Conservation (phyloP, 1,139 yeast species). For the Schwanniomyces etchellsii region DNA sequence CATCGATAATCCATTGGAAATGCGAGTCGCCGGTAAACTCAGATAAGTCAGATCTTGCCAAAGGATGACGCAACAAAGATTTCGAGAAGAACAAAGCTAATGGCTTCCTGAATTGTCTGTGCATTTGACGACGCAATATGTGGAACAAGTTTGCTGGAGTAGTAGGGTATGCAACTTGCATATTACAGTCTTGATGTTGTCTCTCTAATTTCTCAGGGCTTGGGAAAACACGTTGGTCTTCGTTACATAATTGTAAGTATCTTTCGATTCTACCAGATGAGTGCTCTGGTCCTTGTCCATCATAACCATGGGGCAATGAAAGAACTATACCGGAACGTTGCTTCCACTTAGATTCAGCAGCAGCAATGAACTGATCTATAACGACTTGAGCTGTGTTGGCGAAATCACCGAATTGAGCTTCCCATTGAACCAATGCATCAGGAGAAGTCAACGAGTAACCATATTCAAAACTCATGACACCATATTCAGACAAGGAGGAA, state of each 20-base stretch:
- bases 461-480: constrained; percentile 98
- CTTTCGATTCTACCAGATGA: constrained; percentile 97
- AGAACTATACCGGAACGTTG: constrained; percentile 96
- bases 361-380: constrained; percentile 92
- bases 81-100: constrained; percentile 85
- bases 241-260: constrained; percentile 92
- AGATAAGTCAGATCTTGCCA: constrained; percentile 77
- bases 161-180: constrained; percentile 97
- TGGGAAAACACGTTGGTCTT: constrained; percentile 95
- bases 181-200: constrained; percentile 98
- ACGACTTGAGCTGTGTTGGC: constrained; percentile 99
- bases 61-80: constrained; percentile 93
- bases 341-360: constrained; percentile 98
- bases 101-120: constrained; percentile 98
- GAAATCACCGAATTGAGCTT: constrained; percentile 99
- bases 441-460: constrained; percentile 98
- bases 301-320: constrained; percentile 98
- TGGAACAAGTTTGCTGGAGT: constrained; percentile 98
- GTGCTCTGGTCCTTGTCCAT: constrained; percentile 99
- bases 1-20: constrained; percentile 96
- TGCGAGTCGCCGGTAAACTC: constrained; percentile 91
- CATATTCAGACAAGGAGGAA: constrained; percentile 97
- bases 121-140: constrained; percentile 97
- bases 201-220: constrained; percentile 80
- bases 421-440: constrained; percentile 95